Conservation (phyloP, 208 protist genomes). For the Acanthamoeba culbertsoni region DNA sequence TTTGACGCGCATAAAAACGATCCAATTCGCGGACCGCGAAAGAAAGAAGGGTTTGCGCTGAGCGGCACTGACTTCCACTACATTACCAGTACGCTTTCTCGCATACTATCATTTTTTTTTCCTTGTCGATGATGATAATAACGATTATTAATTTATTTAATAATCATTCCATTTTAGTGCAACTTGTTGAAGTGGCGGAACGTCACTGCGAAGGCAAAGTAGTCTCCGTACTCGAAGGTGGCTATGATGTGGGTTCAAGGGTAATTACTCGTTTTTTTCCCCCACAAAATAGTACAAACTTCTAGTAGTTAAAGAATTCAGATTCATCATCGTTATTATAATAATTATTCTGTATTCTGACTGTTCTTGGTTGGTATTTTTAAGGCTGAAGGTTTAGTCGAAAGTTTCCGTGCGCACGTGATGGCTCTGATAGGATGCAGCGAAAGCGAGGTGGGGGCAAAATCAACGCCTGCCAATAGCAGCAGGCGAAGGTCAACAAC, state of each 20-base stretch:
- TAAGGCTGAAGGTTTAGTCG: not conserved
- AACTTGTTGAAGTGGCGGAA: conserved; percentile 53
- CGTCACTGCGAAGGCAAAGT: conserved; percentile 61
- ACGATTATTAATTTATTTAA: not conserved
- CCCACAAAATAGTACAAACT: not conserved
- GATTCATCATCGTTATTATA: not conserved
- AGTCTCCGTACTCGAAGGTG: conserved; percentile 73
- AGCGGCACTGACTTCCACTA: not conserved
- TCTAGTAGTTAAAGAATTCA: not conserved
- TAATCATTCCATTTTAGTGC: not conserved
- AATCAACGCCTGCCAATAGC: not conserved
- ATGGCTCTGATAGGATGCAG: not conserved
- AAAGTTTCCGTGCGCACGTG: conserved; percentile 32
- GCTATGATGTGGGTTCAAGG: conserved; percentile 66
- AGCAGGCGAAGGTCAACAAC: not conserved
- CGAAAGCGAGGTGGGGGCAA: not conserved
- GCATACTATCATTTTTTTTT: not conserved
- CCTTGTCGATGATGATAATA: not conserved
- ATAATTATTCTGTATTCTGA: not conserved
- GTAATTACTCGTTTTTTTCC: not conserved
- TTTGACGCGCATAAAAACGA: conserved; percentile 24
- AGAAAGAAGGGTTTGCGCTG: not conserved
- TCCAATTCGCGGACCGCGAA: not conserved
- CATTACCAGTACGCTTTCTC: not conserved
- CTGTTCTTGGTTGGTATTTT: not conserved